These are phyloP conservation scores for Euclidium syriacum DNA, from an alignment of 345 rosid species.

Conservation along the genomic window DNA sequence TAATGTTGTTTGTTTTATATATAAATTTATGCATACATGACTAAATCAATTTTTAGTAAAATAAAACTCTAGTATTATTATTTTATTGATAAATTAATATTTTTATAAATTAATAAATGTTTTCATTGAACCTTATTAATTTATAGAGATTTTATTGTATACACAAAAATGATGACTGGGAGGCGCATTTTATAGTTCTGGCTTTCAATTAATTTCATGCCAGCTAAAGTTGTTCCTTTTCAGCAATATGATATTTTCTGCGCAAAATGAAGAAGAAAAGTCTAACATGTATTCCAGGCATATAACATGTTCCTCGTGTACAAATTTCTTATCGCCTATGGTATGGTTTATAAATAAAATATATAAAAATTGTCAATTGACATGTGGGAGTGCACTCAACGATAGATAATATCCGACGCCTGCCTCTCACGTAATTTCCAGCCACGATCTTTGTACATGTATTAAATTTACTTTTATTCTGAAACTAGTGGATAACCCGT, in stretches of 20 bases:
- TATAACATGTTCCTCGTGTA: slow-evolving; percentile 20
- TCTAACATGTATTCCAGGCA: background rate
- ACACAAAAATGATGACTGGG: background rate
- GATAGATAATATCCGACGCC: background rate
- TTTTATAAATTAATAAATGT: too few relatives aligned
- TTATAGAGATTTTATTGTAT: too few relatives aligned
- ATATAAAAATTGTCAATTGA: background rate
- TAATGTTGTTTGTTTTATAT: too few relatives aligned
- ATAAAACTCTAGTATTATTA: too few relatives aligned
- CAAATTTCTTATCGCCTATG: background rate
- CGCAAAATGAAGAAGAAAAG: background rate
- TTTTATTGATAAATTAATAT: too few relatives aligned
- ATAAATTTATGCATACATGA: too few relatives aligned
- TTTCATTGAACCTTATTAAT: too few relatives aligned
- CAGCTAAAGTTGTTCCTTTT: slow-evolving; percentile 10
- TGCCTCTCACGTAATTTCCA: slow-evolving; percentile 18
- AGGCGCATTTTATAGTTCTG: background rate
- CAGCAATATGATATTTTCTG: background rate
- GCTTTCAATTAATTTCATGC: background rate
- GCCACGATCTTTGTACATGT: background rate
- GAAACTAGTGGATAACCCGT: too few relatives aligned
- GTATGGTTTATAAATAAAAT: background rate
- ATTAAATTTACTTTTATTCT: background rate
- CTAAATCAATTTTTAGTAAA: too few relatives aligned
- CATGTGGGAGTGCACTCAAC: background rate